Conservation (phyloP, 352 stramenopile species). For the Pythium pyrilobum region DNA sequence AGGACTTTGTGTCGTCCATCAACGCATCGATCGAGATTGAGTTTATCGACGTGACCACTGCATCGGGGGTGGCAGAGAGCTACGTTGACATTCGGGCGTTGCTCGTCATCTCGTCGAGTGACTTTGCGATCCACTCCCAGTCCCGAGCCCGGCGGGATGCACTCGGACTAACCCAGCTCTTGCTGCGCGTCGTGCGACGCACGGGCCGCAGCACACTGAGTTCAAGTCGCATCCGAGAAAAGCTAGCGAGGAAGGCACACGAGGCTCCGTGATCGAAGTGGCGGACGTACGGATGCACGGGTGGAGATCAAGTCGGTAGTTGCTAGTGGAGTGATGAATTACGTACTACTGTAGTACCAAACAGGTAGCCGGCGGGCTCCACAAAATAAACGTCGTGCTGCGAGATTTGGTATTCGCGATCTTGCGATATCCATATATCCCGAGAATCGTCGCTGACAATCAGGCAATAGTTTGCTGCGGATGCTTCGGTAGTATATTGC, state of each 20-base stretch:
- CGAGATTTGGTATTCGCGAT: too few relatives aligned
- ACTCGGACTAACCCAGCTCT: conserved; percentile 39
- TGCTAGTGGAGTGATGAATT: too few relatives aligned
- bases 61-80: not conserved
- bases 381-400: too few relatives aligned
- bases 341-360: too few relatives aligned
- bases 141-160: conserved; percentile 21
- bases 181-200: conserved; percentile 69
- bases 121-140: not conserved
- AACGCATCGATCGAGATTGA: conserved; percentile 51
- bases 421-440: too few relatives aligned
- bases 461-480: too few relatives aligned
- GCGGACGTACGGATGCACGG: too few relatives aligned
- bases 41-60: conserved; percentile 68
- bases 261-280: too few relatives aligned
- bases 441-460: too few relatives aligned
- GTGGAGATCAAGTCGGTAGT: too few relatives aligned
- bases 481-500: too few relatives aligned
- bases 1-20: conserved; percentile 50
- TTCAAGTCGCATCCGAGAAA: not conserved
- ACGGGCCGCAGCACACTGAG: conserved; percentile 77
- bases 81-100: not conserved
- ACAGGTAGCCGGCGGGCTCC: too few relatives aligned
- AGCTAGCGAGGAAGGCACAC: not conserved
- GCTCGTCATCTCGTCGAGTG: conserved; percentile 3